Evolutionary conservation across 2,329 filamentous ascomycete species (phyloP), one percentile per base, ranked within the genome.

Genomic region (Cladophialophora psammophila): DNA sequence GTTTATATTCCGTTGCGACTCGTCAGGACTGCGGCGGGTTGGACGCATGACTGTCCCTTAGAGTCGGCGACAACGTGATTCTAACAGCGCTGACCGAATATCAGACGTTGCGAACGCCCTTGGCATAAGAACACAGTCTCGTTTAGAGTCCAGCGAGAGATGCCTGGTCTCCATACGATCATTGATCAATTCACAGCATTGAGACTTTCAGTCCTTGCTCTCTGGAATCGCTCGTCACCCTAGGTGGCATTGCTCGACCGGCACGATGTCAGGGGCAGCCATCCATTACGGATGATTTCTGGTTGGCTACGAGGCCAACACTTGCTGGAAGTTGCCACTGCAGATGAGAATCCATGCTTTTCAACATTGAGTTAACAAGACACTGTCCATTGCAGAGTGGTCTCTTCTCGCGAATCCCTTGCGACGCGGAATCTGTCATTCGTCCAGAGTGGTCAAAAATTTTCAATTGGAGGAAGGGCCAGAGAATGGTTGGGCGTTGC

Each of bases 1-100:
- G 40, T 71, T 10, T 71, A 64, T 42, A 35, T 69, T 20, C 69
- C 69, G 2, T 18, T 66, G 8, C 60, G 59, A 31, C 42, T 68
- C 6, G 10, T 67, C 34, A 48, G 9, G n/a, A 52, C n/a, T 26
- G 45, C 18, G 3, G 18, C 26, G 18, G 18, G 18, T 26, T 50
- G 45, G 45, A 50, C 42, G 6, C 42, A 20, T 20, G 42, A 20
- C n/a, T 18, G 15, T 26, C 2, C 18, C 26, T 50, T 18, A 50
- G 20, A 10, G 8, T 9, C 26, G 18, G 3, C 20, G 45, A 26
- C 20, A 20, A 50, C 9, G 42, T 50, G 45, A 50, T 50, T 26
- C 8, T 20, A 34, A 40, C 32, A 20, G 40, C 12, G 36, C 36
- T 58, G 32, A 42, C 15, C 32, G 9, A 26, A 26, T 12, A 1